Evolutionary conservation across 441 rosid genomes (phyloP), one percentile per base, ranked within the genome.

Genomic region (Arabidopsis hybrid): DNA sequence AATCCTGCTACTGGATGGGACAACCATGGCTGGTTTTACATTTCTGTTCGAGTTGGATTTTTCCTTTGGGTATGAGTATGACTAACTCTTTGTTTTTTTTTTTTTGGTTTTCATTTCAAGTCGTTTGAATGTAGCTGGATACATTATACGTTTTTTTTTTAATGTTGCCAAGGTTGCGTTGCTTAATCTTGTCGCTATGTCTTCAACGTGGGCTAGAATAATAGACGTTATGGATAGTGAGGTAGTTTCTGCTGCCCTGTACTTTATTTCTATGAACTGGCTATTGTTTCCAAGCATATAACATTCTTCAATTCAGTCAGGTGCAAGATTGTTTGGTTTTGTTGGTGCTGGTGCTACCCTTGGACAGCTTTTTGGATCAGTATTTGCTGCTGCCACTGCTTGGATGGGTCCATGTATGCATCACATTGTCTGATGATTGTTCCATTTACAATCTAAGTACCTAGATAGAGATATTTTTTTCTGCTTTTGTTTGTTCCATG

Each of bases 291-390:
- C 4, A 40, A 59, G 52, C 55, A 78, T 86, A 72, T 85, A 74
- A 62, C 76, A 42, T 67, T 56, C 31, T 77, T 78, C 51, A 72
- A 50, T 89, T 65, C 94, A 92, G 99, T 92, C 99, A 87, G 97
- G 99, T 80, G 90, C 97, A 62, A 87, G 99, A 86, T 86, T 92
- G 85, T 94, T 94, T 36, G 99, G 97, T 62, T 90, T 92, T 86
- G 85, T 92, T 70, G 99, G 99, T 75, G 99, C 97, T 61, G 99
- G 97, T 70, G 99, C 99, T 59, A 94, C 97, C 17, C 87, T 94
- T 57, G 97, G 99, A 26, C 95, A 94, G 90, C 97, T 94, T 76
- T 88, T 89, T 83, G 97, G 99, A 31, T 92, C 97, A 2, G 84
- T 94, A 66, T 90, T 90, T 85, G 99, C 97, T 45, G 82, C 94